Evolutionary conservation across 179 eudicot genomes (phyloP).

Genomic region (Gypsophila paniculata): DNA sequence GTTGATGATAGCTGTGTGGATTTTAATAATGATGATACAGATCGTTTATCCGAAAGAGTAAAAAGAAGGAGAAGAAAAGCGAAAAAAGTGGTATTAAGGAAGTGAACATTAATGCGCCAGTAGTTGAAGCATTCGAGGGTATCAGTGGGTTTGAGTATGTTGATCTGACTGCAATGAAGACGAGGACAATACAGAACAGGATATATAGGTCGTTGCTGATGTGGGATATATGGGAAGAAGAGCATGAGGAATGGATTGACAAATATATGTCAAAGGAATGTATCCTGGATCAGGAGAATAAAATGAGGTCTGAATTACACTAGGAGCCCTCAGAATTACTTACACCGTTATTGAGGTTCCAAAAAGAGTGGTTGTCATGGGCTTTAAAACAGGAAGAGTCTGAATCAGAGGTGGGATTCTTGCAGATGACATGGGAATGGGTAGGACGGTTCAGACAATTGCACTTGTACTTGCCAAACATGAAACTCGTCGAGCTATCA

Average conservation of each 20-base stretch:
- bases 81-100: constrained; percentile 7
- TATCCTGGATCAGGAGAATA: constrained; percentile 47
- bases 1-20: constrained; percentile 22
- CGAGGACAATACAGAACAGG: constrained; percentile 32
- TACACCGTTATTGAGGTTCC: constrained; percentile 69
- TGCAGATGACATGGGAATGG: constrained; percentile 97
- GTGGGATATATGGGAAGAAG: constrained; percentile 90
- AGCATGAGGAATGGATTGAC: constrained; percentile 58
- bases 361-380: constrained; percentile 93
- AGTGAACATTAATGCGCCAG: constrained; percentile 3
- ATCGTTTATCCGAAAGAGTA: constrained; percentile 5
- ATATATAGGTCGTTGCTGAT: constrained; percentile 35
- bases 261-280: constrained; percentile 32
- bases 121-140: constrained; percentile 18
- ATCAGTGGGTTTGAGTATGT: constrained; percentile 30
- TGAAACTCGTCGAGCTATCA: constrained; percentile 32
- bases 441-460: constrained; percentile 85
- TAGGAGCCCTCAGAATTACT: constrained; percentile 59
- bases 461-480: constrained; percentile 88
- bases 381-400: constrained; percentile 85
- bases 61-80: constrained; percentile 5
- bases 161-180: constrained; percentile 24
- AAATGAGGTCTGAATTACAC: constrained; percentile 40
- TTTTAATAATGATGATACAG: constrained; percentile 15
- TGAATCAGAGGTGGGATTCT: constrained; percentile 72